phyloP scores from a whole-genome alignment of 2,329 filamentous ascomycete genomes.

The Hypoxylon sp. region DNA sequence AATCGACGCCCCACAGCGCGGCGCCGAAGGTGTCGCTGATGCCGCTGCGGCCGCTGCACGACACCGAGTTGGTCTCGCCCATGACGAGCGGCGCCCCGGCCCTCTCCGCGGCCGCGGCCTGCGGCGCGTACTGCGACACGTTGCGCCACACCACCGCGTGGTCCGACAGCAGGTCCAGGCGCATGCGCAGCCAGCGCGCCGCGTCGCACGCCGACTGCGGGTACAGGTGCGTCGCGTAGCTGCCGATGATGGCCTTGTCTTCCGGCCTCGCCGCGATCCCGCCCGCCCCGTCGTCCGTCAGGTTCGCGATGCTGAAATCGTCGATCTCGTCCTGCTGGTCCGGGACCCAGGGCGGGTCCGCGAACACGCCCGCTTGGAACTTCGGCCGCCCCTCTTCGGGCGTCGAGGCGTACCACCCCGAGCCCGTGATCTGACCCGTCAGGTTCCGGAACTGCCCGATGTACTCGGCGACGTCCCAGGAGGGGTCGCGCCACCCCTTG shows the following conservation, averaged over 20 bases:
- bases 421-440: conserved; percentile 48
- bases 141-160: conserved; percentile 53
- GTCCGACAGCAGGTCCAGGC: conserved; percentile 52
- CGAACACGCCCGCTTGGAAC: conserved; percentile 53
- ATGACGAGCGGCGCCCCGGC: conserved; percentile 57
- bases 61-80: conserved; percentile 62
- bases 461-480: conserved; percentile 51
- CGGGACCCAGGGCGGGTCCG: conserved; percentile 53
- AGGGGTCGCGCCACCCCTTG: conserved; percentile 51
- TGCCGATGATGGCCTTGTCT: conserved; percentile 52
- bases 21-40: conserved; percentile 62
- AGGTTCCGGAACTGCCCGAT: conserved; percentile 52
- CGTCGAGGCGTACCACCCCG: conserved; percentile 49
- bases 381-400: conserved; percentile 41
- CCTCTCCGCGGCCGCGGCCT: conserved; percentile 52
- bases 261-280: conserved; percentile 44
- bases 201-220: conserved; percentile 55
- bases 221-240: conserved; percentile 54
- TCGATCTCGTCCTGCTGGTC: conserved; percentile 55
- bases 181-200: conserved; percentile 51
- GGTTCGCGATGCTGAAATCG: conserved; percentile 53
- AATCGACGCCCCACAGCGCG: conserved; percentile 63
- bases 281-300: conserved; percentile 43
- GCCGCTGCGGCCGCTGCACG: conserved; percentile 55
- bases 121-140: conserved; percentile 51